These are phyloP conservation scores for Juglanconis oblonga DNA, from an alignment of 2,329 filamentous ascomycete genomes.

Conservation along the genomic window DNA sequence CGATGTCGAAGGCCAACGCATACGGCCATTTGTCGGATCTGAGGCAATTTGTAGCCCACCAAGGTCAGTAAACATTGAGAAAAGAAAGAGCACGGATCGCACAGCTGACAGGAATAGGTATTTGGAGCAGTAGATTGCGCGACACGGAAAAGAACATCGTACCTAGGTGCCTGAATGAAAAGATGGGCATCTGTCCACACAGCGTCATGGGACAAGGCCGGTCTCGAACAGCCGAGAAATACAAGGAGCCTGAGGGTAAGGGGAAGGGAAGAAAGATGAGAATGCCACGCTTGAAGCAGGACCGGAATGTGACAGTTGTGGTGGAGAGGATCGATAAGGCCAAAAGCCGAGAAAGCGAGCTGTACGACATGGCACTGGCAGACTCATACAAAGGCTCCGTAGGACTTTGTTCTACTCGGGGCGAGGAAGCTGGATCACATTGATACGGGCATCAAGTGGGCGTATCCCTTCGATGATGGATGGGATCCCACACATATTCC, in stretches of 20 bases:
- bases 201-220: constrained; percentile 53
- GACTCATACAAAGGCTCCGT: constrained; percentile 50
- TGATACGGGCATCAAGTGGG: constrained; percentile 53
- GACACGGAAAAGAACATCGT: constrained; percentile 41
- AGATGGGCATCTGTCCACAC: constrained; percentile 58
- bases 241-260: constrained; percentile 25
- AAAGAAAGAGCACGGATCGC: no score
- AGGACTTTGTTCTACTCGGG: constrained; percentile 54
- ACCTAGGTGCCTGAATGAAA: constrained; percentile 38
- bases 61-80: constrained; percentile 30
- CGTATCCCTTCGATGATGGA: constrained; percentile 51
- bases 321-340: constrained; percentile 58
- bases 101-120: neutral
- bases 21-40: constrained; percentile 27
- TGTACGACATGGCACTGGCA: constrained; percentile 57
- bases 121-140: constrained; percentile 20
- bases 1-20: constrained; percentile 27
- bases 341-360: constrained; percentile 48
- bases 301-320: constrained; percentile 44
- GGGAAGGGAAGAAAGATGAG: constrained; percentile 33
- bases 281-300: neutral
- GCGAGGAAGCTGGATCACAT: constrained; percentile 51
- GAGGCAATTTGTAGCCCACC: constrained; percentile 34
- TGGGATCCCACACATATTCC: constrained; percentile 45
- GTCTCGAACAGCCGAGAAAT: constrained; percentile 36